Conservation (phyloP, 2,329 filamentous ascomycete genomes). For the Trichoderma harzianum region DNA sequence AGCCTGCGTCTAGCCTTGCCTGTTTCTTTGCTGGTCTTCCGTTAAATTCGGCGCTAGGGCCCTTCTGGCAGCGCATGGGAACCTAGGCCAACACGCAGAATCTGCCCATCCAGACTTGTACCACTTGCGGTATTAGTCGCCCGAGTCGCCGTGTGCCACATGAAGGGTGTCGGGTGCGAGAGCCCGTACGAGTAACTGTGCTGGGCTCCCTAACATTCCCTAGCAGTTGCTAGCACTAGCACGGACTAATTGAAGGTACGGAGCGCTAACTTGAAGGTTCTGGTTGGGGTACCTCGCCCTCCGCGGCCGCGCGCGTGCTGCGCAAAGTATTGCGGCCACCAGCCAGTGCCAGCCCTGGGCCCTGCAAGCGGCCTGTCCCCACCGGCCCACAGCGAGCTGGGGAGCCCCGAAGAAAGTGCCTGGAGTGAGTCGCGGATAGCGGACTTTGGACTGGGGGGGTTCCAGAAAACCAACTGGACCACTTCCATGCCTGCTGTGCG, state of each 20-base stretch:
- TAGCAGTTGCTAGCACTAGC: not conserved
- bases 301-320: not conserved
- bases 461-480: conserved; percentile 16
- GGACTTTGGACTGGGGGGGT: conserved; percentile 13
- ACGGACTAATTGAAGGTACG: not conserved
- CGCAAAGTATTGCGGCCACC: not conserved
- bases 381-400: conserved; percentile 16
- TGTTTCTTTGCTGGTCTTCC: not conserved
- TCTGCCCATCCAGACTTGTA: not conserved
- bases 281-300: not conserved
- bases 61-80: conserved; percentile 3
- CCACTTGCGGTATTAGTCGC: not conserved
- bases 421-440: conserved; percentile 10
- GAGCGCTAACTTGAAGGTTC: too few species aligned
- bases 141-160: not conserved
- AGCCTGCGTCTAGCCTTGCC: conserved; percentile 12
- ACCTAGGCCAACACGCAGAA: not conserved
- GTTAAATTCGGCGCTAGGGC: conserved; percentile 10
- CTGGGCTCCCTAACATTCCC: too few species aligned
- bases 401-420: conserved; percentile 6
- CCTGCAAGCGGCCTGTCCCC: conserved; percentile 16
- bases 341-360: not conserved
- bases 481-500: not conserved
- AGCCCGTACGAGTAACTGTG: not conserved
- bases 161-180: not conserved